A percentile compares a stretch with the other conserved stretches of the same genome.
Evolutionary conservation across 305 asterid genomes (phyloP).

Genomic region (Nicotiana rustica): DNA sequence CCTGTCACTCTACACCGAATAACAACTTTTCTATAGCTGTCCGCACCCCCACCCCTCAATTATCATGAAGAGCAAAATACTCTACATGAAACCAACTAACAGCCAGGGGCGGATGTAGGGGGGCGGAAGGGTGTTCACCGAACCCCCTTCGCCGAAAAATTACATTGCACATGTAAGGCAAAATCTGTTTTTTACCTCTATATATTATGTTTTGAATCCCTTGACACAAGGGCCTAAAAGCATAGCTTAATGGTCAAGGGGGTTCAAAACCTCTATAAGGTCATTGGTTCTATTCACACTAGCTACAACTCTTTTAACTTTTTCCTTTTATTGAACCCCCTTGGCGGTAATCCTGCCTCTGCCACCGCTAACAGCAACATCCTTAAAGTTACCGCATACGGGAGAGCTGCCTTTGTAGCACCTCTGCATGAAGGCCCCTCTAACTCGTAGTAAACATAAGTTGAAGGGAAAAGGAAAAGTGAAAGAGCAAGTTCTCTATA

Average conservation of each 20-base stretch:
- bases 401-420: not conserved
- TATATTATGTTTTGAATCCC: too few species aligned
- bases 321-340: too few species aligned
- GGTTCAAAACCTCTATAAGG: too few species aligned
- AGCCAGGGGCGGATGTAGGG: not conserved
- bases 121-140: too few species aligned
- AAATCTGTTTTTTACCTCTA: too few species aligned
- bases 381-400: not conserved
- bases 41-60: not conserved
- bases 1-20: not conserved
- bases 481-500: not conserved
- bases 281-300: too few species aligned
- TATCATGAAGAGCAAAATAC: constrained; percentile 13
- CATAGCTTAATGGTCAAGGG: too few species aligned
- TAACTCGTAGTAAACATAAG: not conserved
- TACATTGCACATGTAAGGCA: too few species aligned
- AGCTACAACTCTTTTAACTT: too few species aligned
- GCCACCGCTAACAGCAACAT: not conserved
- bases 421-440: not conserved
- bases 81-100: constrained; percentile 16
- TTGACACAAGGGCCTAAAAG: too few species aligned
- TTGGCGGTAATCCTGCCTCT: too few species aligned
- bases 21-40: not conserved
- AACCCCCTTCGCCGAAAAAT: too few species aligned
- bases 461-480: not conserved